Conservation (phyloP, 1,284 basidiomycete genomes). For the Moesziomyces parantarcticus region DNA sequence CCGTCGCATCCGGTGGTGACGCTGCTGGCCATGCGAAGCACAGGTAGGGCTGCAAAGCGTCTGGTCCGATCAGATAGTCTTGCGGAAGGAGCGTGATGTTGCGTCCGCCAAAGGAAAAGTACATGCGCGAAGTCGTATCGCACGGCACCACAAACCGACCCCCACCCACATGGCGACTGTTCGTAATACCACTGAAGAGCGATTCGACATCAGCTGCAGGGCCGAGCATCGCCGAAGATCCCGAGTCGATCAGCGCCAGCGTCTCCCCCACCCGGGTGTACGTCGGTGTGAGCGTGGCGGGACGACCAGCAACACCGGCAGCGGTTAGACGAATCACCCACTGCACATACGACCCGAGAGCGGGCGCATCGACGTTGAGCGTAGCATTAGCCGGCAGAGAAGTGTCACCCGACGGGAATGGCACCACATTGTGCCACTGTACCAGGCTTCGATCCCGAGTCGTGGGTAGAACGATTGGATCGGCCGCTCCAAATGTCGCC, state of each 20-base stretch:
- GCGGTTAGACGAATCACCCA: constrained; percentile 79
- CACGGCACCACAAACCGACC: constrained; percentile 88
- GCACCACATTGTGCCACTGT: constrained; percentile 50
- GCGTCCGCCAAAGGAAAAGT: constrained; percentile 72
- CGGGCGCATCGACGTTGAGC: constrained; percentile 32
- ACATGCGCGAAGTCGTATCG: constrained; percentile 75
- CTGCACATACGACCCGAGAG: constrained; percentile 74
- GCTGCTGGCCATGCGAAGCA: constrained; percentile 86
- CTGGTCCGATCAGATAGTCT: constrained; percentile 83
- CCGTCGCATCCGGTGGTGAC: constrained; percentile 76
- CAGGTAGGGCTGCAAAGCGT: constrained; percentile 75
- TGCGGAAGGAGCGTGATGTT: constrained; percentile 79
- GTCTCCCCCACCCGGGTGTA: constrained; percentile 75
- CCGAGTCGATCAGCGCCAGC: constrained; percentile 82
- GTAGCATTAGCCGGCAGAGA: constrained; percentile 20
- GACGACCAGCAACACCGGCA: constrained; percentile 76
- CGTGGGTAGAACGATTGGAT: constrained; percentile 22
- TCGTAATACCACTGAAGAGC: constrained; percentile 75
- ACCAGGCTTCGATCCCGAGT: constrained; percentile 14
- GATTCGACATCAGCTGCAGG: constrained; percentile 81
- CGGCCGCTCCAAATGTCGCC: constrained; percentile 43
- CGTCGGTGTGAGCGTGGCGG: constrained; percentile 75
- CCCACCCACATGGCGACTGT: constrained; percentile 75
- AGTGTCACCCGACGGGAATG: constrained; percentile 44
- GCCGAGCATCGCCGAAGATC: constrained; percentile 81